Percentiles rank a stretch among this genome's conserved stretches.
These are phyloP conservation scores for Aspergillus texensis DNA, from an alignment of 2,329 filamentous ascomycete species.

Conservation along the genomic window DNA sequence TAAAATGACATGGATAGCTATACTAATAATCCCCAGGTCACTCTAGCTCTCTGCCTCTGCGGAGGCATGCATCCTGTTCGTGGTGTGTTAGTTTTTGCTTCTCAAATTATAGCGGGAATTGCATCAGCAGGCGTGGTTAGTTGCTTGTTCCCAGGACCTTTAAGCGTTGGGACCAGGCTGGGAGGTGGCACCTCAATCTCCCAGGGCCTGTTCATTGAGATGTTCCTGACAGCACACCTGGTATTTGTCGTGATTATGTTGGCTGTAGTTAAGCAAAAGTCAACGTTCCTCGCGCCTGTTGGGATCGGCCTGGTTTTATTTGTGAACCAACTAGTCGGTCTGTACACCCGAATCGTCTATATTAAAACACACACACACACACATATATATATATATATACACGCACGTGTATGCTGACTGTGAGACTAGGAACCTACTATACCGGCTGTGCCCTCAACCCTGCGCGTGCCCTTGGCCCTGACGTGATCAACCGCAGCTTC, in stretches of 20 bases:
- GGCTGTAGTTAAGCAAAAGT: slow-evolving; percentile 72
- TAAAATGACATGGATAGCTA: neutral
- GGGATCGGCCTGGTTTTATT: slow-evolving; percentile 74
- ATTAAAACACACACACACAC: neutral
- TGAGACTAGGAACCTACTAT: slow-evolving; percentile 34
- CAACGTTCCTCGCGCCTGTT: slow-evolving; percentile 70
- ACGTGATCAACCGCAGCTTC: slow-evolving; percentile 49
- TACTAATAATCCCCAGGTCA: slow-evolving; percentile 43
- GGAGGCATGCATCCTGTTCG: slow-evolving; percentile 58
- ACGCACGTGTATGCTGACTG: neutral
- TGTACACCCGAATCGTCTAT: neutral
- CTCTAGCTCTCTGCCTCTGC: slow-evolving; percentile 61
- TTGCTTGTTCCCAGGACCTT: slow-evolving; percentile 58
- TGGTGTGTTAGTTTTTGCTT: slow-evolving; percentile 54
- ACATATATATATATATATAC: too few species aligned
- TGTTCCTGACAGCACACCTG: slow-evolving; percentile 66
- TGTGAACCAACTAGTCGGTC: slow-evolving; percentile 57
- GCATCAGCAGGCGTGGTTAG: slow-evolving; percentile 61
- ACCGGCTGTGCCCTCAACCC: slow-evolving; percentile 54
- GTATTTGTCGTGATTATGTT: slow-evolving; percentile 70
- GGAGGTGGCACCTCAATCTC: slow-evolving; percentile 53
- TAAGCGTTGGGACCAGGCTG: slow-evolving; percentile 62
- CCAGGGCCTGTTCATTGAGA: slow-evolving; percentile 68
- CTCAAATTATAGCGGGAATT: slow-evolving; percentile 63
- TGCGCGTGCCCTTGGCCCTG: slow-evolving; percentile 52